Percentiles rank a stretch among this genome's conserved stretches.
Conservation (phyloP, 306 rosid species). For the Canavalia ensiformis region DNA sequence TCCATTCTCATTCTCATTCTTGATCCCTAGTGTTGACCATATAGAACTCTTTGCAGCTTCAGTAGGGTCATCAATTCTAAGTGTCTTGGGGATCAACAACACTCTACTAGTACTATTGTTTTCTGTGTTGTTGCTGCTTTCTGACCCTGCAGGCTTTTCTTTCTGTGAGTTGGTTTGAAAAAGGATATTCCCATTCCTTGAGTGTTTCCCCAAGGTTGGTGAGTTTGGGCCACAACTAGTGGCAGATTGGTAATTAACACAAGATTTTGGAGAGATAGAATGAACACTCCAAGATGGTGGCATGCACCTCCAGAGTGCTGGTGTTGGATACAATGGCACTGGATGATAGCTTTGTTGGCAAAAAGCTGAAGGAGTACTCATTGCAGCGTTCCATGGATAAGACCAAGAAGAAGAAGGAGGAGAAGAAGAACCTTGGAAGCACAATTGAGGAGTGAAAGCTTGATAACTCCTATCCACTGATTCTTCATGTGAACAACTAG, state of each 20-base stretch:
- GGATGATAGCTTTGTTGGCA: slow-evolving; percentile 60
- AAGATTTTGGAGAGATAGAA: slow-evolving; percentile 55
- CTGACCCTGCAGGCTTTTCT: slow-evolving; percentile 39
- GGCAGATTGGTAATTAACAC: slow-evolving; percentile 46
- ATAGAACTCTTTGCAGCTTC: slow-evolving; percentile 76
- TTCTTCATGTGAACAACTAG: slow-evolving; percentile 46
- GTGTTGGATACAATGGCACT: slow-evolving; percentile 62
- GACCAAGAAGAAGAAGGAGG: slow-evolving; percentile 61
- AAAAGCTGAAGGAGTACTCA: slow-evolving; percentile 54
- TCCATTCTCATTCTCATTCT: slow-evolving; percentile 62
- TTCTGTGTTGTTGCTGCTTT: slow-evolving; percentile 32
- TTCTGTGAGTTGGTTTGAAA: slow-evolving; percentile 48
- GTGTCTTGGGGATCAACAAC: slow-evolving; percentile 70
- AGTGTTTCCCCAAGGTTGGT: slow-evolving; percentile 71
- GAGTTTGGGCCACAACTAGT: slow-evolving; percentile 51
- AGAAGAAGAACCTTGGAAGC: slow-evolving; percentile 58
- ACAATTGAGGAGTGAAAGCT: slow-evolving; percentile 61
- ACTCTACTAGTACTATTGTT: slow-evolving; percentile 14
- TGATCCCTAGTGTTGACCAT: slow-evolving; percentile 74
- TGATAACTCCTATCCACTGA: slow-evolving; percentile 46
- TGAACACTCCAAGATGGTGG: slow-evolving; percentile 62
- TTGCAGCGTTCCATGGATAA: slow-evolving; percentile 59
- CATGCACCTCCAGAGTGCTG: slow-evolving; percentile 69
- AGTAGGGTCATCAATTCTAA: slow-evolving; percentile 72
- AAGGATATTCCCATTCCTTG: slow-evolving; percentile 64